Evolutionary conservation across 75 land plant genomes (phyloP), one percentile per base, ranked within the genome.

Genomic region (Pseudotsuga menziesii): DNA sequence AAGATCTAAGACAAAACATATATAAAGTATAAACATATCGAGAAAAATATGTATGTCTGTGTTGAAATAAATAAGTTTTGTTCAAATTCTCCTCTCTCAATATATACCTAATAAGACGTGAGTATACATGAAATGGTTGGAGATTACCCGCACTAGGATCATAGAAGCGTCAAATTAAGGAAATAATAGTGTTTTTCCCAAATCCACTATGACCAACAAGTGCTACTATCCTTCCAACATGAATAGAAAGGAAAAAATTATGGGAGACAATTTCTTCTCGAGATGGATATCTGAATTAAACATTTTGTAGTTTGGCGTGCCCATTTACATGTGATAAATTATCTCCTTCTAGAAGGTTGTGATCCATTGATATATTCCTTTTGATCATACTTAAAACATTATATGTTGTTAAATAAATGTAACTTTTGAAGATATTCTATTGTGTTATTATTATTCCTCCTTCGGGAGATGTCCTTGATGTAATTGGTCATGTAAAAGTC

Each of bases 201-300:
- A 92, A 92, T 12, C 94, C 94, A 75, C 93, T 91, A 19, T 85
- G 84, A 61, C 94, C 94, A n/a, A 90, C 90, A 78, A 92, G 77
- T 23, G 93, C 90, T 56, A 81, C 79, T 27, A 83, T 88, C 55
- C 80, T 86, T 15, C 94, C 92, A 61, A 90, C 89, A 55, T 80
- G 80, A 25, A 92, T 82, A 6, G 83, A 78, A 56, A 90, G 82
- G 81, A 79, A 82, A 61, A 92, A 80, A 55, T 88, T 82, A 61
- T 86, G 77, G 55, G 90, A 84, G 26, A 87, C 72, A 44, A 76
- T 72, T 32, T 80, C 79, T 25, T 85, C 78, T 67, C 92, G 78
- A 27, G 92, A 87, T 36, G 92, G 94, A 76, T 91, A 91, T 58
- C 86, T 74, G 74, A 91, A 91, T 39, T 74, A 77, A 57, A 91